Conservation (phyloP, 2,329 filamentous ascomycete species). For the Monosporascus sp. region DNA sequence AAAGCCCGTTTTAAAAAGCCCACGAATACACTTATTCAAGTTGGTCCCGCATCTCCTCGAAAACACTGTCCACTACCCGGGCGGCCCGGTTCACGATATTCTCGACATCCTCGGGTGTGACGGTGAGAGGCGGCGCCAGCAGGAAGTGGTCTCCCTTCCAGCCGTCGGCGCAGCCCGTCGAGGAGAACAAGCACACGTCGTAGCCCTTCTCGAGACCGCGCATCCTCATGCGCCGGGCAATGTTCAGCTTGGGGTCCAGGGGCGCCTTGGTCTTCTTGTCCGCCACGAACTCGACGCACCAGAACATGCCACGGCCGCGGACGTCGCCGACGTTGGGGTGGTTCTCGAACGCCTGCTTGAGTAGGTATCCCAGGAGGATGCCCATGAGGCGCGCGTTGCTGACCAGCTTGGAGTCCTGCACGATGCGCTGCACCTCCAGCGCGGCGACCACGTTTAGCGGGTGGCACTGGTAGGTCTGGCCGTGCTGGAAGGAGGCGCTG, state of each 20-base stretch:
- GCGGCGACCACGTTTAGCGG: constrained; percentile 35
- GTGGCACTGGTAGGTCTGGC: constrained; percentile 50
- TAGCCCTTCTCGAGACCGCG: constrained; percentile 6
- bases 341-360: constrained; percentile 23
- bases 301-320: constrained; percentile 39
- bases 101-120: constrained; percentile 12
- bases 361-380: constrained; percentile 20
- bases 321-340: constrained; percentile 38
- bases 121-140: constrained; percentile 19
- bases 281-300: constrained; percentile 37
- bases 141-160: constrained; percentile 18
- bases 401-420: constrained; percentile 30
- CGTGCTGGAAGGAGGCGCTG: constrained; percentile 46
- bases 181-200: constrained; percentile 14
- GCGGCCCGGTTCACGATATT: constrained; percentile 12
- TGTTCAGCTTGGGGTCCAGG: constrained; percentile 25
- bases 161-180: constrained; percentile 15
- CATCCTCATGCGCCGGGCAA: constrained; percentile 10
- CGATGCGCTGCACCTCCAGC: constrained; percentile 34
- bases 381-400: constrained; percentile 30
- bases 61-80: constrained; percentile 8
- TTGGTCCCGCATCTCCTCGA: not conserved
- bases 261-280: constrained; percentile 28
- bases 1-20: no score
- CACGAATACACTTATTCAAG: no score